Evolutionary conservation across 2,329 filamentous ascomycete species (phyloP).

Genomic region (Fusarium sacchari): DNA sequence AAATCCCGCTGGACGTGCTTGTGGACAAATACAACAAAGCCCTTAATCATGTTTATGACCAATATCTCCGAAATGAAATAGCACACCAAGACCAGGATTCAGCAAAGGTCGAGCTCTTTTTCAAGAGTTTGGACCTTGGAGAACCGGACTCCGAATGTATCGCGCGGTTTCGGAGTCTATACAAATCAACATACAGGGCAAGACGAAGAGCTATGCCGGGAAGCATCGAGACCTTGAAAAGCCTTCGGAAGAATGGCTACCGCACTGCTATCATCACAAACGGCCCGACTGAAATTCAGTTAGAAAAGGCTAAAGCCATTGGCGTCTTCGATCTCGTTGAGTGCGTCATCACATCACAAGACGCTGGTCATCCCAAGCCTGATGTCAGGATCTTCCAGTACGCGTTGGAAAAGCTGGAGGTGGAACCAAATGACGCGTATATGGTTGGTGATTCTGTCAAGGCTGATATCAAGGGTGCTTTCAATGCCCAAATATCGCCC

Average conservation of each 20-base stretch:
- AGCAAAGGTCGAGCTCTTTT: neutral
- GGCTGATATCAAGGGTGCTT: neutral
- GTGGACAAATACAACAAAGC: neutral
- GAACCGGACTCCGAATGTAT: neutral
- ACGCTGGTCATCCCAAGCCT: conserved; percentile 1
- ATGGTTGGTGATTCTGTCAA: neutral
- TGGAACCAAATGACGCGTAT: accelerated
- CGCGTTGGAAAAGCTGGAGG: neutral
- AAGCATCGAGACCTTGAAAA: neutral
- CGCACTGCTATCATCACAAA: conserved; percentile 7
- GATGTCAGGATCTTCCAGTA: conserved; percentile 2
- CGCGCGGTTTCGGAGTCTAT: neutral
- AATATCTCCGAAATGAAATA: neutral
- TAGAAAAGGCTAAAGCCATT: conserved; percentile 3
- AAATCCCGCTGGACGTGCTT: neutral
- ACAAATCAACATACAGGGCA: neutral
- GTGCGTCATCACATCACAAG: conserved; percentile 7
- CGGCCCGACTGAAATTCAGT: neutral
- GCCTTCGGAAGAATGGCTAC: neutral
- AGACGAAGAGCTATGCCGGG: neutral
- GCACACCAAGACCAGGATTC: neutral
- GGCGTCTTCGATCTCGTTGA: neutral
- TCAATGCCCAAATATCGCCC: neutral
- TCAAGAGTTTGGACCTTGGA: neutral
- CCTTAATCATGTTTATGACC: conserved; percentile 1